Conservation (phyloP, 768 basidiomycete genomes). For the Albatrellus ellisii region DNA sequence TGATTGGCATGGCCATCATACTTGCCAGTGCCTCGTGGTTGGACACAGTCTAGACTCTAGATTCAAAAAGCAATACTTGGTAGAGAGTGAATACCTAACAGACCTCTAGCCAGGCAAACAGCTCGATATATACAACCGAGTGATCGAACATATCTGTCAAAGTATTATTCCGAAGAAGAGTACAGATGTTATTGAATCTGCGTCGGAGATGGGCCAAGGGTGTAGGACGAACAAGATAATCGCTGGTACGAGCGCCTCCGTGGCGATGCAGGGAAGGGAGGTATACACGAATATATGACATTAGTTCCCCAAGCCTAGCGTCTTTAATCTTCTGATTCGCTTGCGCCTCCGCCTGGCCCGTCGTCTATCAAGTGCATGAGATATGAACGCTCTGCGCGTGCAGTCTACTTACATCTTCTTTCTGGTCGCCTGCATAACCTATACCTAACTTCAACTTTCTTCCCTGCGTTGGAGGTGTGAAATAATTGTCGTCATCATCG, state of each 20-base stretch:
- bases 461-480: constrained; percentile 28
- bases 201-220: constrained; percentile 84
- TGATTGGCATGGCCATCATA: constrained; percentile 96
- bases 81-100: too few relatives aligned
- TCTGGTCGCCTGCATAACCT: constrained; percentile 75
- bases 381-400: constrained; percentile 42
- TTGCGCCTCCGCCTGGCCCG: constrained; percentile 70
- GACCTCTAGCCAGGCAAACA: constrained; percentile 93
- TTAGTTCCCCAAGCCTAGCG: constrained; percentile 51
- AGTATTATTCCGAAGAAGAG: constrained; percentile 84
- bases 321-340: constrained; percentile 66
- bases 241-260: constrained; percentile 70
- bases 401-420: constrained; percentile 77
- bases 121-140: constrained; percentile 69
- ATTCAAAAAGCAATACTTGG: too few relatives aligned
- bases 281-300: constrained; percentile 65
- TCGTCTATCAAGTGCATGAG: constrained; percentile 32
- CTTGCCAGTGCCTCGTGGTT: constrained; percentile 86
- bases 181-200: constrained; percentile 82
- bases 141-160: constrained; percentile 92
- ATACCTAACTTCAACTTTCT: constrained; percentile 69
- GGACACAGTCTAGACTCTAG: constrained; percentile 81
- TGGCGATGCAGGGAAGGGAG: constrained; percentile 69
- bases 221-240: constrained; percentile 88
- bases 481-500: constrained; percentile 43